Percentiles rank a stretch among this genome's conserved stretches.
These are phyloP conservation scores for Talinum fruticosum DNA, from an alignment of 148 eudicot genomes.

Conservation along the genomic window DNA sequence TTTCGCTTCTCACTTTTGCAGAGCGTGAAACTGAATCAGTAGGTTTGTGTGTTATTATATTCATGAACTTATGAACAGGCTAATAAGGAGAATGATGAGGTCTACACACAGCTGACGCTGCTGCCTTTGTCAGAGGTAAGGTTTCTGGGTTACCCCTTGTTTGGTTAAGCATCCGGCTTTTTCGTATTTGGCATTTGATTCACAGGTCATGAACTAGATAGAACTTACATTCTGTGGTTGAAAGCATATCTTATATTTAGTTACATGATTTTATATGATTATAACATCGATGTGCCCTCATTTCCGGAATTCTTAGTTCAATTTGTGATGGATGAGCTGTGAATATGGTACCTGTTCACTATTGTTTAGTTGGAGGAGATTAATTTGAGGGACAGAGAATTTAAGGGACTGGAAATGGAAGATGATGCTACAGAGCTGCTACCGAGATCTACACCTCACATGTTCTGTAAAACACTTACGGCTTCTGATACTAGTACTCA, in stretches of 20 bases:
- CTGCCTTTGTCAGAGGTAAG: conserved; percentile 74
- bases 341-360: conserved; percentile 14
- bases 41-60: not conserved
- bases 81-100: conserved; percentile 94
- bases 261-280: not conserved
- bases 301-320: not conserved
- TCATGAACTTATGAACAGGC: conserved; percentile 43
- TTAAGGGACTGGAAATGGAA: conserved; percentile 42
- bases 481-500: conserved; percentile 94
- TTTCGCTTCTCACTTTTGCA: not conserved
- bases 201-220: not conserved
- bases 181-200: not conserved
- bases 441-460: conserved; percentile 70
- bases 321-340: conserved; percentile 10
- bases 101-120: conserved; percentile 67
- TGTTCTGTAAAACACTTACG: conserved; percentile 92
- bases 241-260: not conserved
- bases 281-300: not conserved
- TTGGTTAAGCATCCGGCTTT: no score
- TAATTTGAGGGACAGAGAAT: conserved; percentile 44
- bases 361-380: conserved; percentile 38
- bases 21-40: not conserved
- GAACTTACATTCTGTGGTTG: not conserved
- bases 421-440: conserved; percentile 44
- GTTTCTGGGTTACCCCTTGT: not conserved